Conservation (phyloP, 2,329 filamentous ascomycete species). For the Phoma sp. region DNA sequence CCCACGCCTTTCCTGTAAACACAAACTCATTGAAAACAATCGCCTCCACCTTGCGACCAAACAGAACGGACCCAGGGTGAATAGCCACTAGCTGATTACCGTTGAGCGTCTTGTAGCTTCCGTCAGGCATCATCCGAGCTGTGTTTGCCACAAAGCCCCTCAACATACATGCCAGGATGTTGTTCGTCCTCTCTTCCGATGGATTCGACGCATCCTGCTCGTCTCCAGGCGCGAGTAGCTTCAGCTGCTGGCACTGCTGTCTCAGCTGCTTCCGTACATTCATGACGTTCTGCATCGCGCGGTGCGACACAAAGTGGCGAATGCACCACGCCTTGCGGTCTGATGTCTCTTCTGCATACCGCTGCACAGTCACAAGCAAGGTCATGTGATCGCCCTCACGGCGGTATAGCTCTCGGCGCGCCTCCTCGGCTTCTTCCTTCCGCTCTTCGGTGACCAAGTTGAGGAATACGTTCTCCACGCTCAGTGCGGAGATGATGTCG, state of each 20-base stretch:
- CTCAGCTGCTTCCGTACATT: slow-evolving; percentile 68
- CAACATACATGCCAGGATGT: slow-evolving; percentile 64
- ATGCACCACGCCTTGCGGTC: slow-evolving; percentile 67
- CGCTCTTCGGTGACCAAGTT: slow-evolving; percentile 65
- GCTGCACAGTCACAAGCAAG: slow-evolving; percentile 64
- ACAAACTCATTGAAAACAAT: slow-evolving; percentile 71
- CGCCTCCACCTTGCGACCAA: slow-evolving; percentile 63
- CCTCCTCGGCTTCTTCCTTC: slow-evolving; percentile 63
- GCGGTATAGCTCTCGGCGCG: slow-evolving; percentile 62
- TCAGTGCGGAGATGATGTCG: slow-evolving; percentile 76
- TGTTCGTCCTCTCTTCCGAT: slow-evolving; percentile 53
- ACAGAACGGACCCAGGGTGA: slow-evolving; percentile 66
- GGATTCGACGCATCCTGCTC: slow-evolving; percentile 19
- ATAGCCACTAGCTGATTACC: slow-evolving; percentile 68
- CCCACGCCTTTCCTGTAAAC: slow-evolving; percentile 69
- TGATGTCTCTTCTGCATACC: slow-evolving; percentile 62
- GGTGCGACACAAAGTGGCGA: slow-evolving; percentile 64
- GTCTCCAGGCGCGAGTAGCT: slow-evolving; percentile 39
- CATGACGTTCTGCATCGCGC: slow-evolving; percentile 71
- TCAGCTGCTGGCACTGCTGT: slow-evolving; percentile 59
- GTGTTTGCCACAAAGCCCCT: slow-evolving; percentile 66
- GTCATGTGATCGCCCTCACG: slow-evolving; percentile 70
- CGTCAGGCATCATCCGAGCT: slow-evolving; percentile 64
- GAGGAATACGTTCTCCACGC: slow-evolving; percentile 68
- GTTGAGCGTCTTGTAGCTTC: slow-evolving; percentile 65